These are phyloP conservation scores for Geotrichum phurueaensis DNA, from an alignment of 1,139 yeast species.

Conservation along the genomic window DNA sequence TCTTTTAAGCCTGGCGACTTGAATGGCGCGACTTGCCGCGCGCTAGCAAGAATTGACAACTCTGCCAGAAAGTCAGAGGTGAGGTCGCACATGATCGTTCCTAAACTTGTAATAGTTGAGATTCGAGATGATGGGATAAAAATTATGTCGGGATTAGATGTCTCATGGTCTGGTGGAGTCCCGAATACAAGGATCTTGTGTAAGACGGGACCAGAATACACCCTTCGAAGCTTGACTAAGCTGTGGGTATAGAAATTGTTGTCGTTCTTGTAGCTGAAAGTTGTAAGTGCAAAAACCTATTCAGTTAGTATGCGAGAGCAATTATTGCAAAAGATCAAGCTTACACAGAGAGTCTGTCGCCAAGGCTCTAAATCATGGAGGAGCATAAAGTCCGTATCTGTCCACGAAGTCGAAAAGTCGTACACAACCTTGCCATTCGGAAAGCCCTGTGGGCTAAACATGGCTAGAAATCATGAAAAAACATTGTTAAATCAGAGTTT, in stretches of 20 bases:
- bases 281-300: slow-evolving; percentile 55
- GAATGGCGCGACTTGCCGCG: slow-evolving; percentile 35
- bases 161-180: slow-evolving; percentile 38
- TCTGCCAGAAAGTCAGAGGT: slow-evolving; percentile 57
- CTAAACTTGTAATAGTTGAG: slow-evolving; percentile 43
- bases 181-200: slow-evolving; percentile 60
- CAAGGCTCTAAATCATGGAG: slow-evolving; percentile 86
- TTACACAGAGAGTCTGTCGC: slow-evolving; percentile 44
- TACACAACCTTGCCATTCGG: slow-evolving; percentile 69
- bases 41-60: slow-evolving; percentile 56
- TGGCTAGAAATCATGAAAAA: slow-evolving; percentile 20
- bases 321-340: background rate
- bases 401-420: slow-evolving; percentile 46
- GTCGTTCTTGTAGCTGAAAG: slow-evolving; percentile 36
- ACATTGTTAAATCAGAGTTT: background rate
- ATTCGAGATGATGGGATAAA: slow-evolving; percentile 31
- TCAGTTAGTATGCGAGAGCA: slow-evolving; percentile 2
- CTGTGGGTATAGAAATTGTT: slow-evolving; percentile 32
- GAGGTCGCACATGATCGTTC: slow-evolving; percentile 68
- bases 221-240: slow-evolving; percentile 37
- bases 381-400: slow-evolving; percentile 55
- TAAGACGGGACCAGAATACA: slow-evolving; percentile 55
- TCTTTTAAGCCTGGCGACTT: slow-evolving; percentile 33
- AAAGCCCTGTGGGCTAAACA: slow-evolving; percentile 77
- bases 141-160: slow-evolving; percentile 29